A percentile compares a stretch with the other conserved stretches of the same genome.
phyloP scores from a whole-genome alignment of 176 grass and related monocot species.

The Thinopyrum elongatum region DNA sequence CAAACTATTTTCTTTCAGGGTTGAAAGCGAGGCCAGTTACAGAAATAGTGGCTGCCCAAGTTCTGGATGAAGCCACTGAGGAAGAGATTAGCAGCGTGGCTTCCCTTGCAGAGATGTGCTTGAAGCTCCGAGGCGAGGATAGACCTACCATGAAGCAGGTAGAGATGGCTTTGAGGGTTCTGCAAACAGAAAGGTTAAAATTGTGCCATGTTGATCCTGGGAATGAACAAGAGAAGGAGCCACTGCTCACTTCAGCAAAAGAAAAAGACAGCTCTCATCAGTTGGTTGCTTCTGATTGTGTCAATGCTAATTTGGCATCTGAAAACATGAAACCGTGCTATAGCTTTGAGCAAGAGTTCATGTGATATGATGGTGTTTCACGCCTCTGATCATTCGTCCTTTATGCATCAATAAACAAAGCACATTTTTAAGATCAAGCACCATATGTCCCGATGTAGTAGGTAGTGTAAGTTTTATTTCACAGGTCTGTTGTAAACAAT shows the following conservation, averaged over 20 bases:
- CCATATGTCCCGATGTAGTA: neutral
- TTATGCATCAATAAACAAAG: neutral
- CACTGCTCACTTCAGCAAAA: neutral
- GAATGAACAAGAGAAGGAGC: neutral
- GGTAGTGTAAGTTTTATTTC: neutral
- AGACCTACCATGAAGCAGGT: neutral
- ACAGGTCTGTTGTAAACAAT: neutral
- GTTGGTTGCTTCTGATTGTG: neutral
- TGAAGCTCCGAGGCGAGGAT: neutral
- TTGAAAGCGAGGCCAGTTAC: neutral
- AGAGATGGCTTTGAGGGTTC: neutral
- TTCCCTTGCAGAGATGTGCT: neutral
- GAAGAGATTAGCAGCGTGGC: neutral
- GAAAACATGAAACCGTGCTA: neutral
- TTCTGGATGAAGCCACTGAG: neutral
- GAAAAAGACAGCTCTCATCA: neutral
- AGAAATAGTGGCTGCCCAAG: neutral
- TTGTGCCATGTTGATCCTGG: neutral
- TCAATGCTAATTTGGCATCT: neutral
- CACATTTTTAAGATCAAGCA: neutral
- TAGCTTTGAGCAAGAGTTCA: neutral
- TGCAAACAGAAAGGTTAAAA: neutral
- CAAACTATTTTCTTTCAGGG: neutral
- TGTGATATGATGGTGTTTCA: neutral
- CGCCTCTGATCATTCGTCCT: neutral